Percentiles rank a stretch among this genome's conserved stretches.
These are phyloP conservation scores for Rhynchosporium agropyri DNA, from an alignment of 2,329 filamentous ascomycete species.

Conservation along the genomic window DNA sequence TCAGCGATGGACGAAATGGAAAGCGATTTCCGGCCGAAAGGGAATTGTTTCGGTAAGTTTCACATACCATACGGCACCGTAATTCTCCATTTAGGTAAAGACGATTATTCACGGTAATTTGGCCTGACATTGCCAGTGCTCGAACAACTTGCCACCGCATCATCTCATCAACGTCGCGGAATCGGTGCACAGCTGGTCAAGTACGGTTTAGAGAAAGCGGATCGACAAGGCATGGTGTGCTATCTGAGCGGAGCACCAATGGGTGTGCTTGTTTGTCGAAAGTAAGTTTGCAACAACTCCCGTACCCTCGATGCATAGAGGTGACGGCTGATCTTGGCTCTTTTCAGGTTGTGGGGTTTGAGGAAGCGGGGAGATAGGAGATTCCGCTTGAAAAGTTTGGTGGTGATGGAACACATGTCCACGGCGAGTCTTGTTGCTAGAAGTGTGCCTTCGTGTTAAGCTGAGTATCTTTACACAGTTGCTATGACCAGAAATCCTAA, in stretches of 20 bases:
- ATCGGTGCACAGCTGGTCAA: slow-evolving; percentile 11
- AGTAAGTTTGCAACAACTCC: neutral
- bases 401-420: slow-evolving; percentile 18
- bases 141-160: neutral
- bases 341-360: slow-evolving; percentile 7
- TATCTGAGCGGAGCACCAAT: slow-evolving; percentile 10
- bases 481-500: slow-evolving; percentile 11
- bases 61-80: neutral
- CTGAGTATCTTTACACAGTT: neutral
- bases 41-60: slow-evolving; percentile 6
- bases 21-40: slow-evolving; percentile 8
- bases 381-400: slow-evolving; percentile 9
- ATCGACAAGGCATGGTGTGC: slow-evolving; percentile 1
- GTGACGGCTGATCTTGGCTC: neutral
- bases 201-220: slow-evolving; percentile 10
- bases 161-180: slow-evolving; percentile 6
- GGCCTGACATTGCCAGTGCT: neutral
- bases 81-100: too few relatives aligned
- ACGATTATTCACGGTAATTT: too few relatives aligned
- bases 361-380: slow-evolving; percentile 18
- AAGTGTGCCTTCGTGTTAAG: neutral
- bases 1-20: slow-evolving; percentile 5
- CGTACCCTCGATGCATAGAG: neutral
- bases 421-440: neutral
- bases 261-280: slow-evolving; percentile 9